Evolutionary conservation across 805 yeast genomes (phyloP).

Genomic region (Ascoidea asiatica): DNA sequence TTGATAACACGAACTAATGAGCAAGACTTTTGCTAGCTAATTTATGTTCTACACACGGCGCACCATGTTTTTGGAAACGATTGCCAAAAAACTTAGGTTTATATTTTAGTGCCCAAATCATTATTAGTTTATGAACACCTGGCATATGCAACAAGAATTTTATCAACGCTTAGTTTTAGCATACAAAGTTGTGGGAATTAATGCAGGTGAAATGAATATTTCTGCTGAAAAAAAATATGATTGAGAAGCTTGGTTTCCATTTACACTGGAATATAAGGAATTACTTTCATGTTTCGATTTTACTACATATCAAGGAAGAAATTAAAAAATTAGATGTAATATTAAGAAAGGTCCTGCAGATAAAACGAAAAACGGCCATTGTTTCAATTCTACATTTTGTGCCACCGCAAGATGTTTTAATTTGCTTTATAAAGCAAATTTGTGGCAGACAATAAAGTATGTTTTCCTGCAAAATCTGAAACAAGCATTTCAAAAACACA

Average conservation of each 20-base stretch:
- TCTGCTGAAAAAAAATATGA: slow-evolving; percentile 99
- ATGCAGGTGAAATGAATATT: slow-evolving; percentile 95
- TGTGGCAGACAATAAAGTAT: too few species aligned
- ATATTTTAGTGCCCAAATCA: too few species aligned
- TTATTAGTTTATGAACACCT: too few species aligned
- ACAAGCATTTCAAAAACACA: too few species aligned
- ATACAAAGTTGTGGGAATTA: slow-evolving; percentile 95
- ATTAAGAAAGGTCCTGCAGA: slow-evolving; percentile 88
- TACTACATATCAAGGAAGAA: slow-evolving; percentile 98
- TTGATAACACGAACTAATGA: too few species aligned
- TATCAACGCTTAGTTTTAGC: slow-evolving; percentile 87
- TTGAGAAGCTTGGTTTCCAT: slow-evolving; percentile 99
- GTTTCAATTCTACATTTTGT: slow-evolving; percentile 92
- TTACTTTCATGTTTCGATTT: slow-evolving; percentile 97
- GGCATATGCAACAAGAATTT: too few species aligned
- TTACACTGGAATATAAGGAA: slow-evolving; percentile 96
- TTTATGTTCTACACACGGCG: too few species aligned
- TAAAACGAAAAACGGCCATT: slow-evolving; percentile 96
- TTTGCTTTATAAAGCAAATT: too few species aligned
- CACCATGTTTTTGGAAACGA: too few species aligned
- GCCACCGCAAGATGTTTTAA: slow-evolving; percentile 99
- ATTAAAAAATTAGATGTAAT: slow-evolving; percentile 97
- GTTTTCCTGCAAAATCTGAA: too few species aligned
- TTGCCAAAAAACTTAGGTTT: too few species aligned
- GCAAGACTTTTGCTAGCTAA: too few species aligned